Evolutionary conservation across 2,329 filamentous ascomycete species (phyloP).

Genomic region (Penicillium sp.): DNA sequence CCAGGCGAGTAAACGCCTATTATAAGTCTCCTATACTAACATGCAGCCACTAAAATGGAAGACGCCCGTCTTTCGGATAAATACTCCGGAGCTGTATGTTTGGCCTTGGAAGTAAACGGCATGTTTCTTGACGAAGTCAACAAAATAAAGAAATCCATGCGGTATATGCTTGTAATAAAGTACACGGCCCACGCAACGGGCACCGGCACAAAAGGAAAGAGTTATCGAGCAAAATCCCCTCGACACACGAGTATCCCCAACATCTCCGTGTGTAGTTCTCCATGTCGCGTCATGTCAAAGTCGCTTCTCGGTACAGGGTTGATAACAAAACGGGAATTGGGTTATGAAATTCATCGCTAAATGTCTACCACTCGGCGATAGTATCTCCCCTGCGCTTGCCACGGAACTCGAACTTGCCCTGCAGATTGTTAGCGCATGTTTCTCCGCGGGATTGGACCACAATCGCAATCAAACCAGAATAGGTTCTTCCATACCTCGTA

Average conservation of each 20-base stretch:
- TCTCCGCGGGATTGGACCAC: background rate
- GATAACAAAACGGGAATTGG: slow-evolving; percentile 2
- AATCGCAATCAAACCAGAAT: background rate
- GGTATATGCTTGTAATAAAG: slow-evolving; percentile 35
- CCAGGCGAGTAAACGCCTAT: background rate
- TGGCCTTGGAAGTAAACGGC: background rate
- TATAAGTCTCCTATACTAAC: background rate
- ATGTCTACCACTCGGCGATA: slow-evolving; percentile 69
- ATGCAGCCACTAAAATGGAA: background rate
- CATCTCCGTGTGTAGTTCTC: background rate
- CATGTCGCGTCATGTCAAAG: background rate
- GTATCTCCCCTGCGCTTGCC: slow-evolving; percentile 86
- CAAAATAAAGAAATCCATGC: slow-evolving; percentile 27
- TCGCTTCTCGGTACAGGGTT: background rate
- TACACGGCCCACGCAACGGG: slow-evolving; percentile 24
- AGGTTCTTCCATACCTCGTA: slow-evolving; percentile 71
- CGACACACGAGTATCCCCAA: background rate
- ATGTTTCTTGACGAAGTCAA: background rate
- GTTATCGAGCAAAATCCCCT: background rate
- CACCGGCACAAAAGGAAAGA: slow-evolving; percentile 9
- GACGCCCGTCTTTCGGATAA: too few relatives aligned
- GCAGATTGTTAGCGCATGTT: slow-evolving; percentile 18
- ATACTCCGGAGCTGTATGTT: background rate
- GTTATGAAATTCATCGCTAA: slow-evolving; percentile 22
- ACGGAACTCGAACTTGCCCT: slow-evolving; percentile 85